Evolutionary conservation across 805 yeast species (phyloP).

Genomic region (Hanseniaspora meyeri): DNA sequence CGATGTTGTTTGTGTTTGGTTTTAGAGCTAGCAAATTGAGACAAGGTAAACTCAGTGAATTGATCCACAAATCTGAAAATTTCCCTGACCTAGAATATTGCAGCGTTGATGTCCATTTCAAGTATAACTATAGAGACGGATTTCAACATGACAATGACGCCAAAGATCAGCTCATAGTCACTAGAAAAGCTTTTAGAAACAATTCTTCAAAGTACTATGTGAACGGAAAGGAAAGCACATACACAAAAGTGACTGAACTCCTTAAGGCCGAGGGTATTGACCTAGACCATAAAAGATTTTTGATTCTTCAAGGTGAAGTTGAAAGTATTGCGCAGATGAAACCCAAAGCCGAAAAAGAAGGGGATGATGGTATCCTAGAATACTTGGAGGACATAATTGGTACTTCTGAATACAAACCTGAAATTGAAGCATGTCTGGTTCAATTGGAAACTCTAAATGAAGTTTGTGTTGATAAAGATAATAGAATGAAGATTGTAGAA

Average conservation of each 20-base stretch:
- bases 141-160: constrained; percentile 39
- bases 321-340: constrained; percentile 98
- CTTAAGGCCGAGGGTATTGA: constrained; percentile 79
- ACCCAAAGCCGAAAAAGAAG: constrained; percentile 84
- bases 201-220: constrained; percentile 70
- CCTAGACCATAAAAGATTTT: constrained; percentile 83
- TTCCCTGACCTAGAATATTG: constrained; percentile 58
- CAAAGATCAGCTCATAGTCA: constrained; percentile 49
- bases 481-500: constrained; percentile 65
- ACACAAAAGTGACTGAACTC: constrained; percentile 63
- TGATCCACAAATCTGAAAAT: constrained; percentile 80
- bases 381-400: constrained; percentile 95
- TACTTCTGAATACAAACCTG: constrained; percentile 67
- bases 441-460: constrained; percentile 68
- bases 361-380: constrained; percentile 87
- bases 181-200: constrained; percentile 67
- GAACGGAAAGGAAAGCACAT: constrained; percentile 56
- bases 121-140: constrained; percentile 54
- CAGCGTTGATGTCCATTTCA: constrained; percentile 82
- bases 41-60: constrained; percentile 81
- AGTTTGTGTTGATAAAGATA: constrained; percentile 66
- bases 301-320: constrained; percentile 95
- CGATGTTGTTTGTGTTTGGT: constrained; percentile 91
- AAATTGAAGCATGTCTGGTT: constrained; percentile 52
- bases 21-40: constrained; percentile 94